Evolutionary conservation across 2,329 filamentous ascomycete species (phyloP), one percentile per base, ranked within the genome.

Genomic region (Mollisia scopiformis): DNA sequence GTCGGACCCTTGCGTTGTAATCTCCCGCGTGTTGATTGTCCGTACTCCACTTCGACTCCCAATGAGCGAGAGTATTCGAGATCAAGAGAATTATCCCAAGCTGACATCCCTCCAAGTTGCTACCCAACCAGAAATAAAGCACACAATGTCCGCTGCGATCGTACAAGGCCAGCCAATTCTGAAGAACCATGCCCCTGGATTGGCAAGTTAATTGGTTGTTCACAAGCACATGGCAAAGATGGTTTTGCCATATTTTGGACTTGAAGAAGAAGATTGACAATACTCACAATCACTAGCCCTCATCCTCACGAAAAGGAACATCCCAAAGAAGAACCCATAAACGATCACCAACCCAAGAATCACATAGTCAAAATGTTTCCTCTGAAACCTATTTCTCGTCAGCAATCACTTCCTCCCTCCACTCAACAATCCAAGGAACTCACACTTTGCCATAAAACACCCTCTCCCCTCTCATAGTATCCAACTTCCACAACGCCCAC

Each of bases 401-500:
- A 37, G 30, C 23, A 41, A 3, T 25, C 2, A n/a, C 10, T 13
- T 35, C 23, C 46, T 37, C 10, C 5, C 21, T 13, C 13, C 6
- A 19, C n/a, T 8, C 6, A 31, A 14, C 6, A 1, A 6, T 16
- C 14, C n/a, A 16, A 16, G 16, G 19, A 23, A 59, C 60, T 35
- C 19, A 59, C 56, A 56, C 30, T 37, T 21, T 16, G 13, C 47
- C 30, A 31, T 49, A 62, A 31, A 63, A 60, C 19, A 58, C 19
- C 28, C 54, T 60, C 58, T 55, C 49, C 0, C 57, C 61, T n/a
- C 54, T 50, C 61, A 63, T 63, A 53, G 58, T 27, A 55, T 63
- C 61, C 49, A 63, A 49, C 43, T 58, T 60, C 57, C 57, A 63
- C 25, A 63, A 30, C 21, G 50, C 50, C 6, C 35, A 16, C 6